A percentile compares a stretch with the other conserved stretches of the same genome.
phyloP scores from a whole-genome alignment of 2,329 filamentous ascomycete genomes.

The Penicillium sp. region DNA sequence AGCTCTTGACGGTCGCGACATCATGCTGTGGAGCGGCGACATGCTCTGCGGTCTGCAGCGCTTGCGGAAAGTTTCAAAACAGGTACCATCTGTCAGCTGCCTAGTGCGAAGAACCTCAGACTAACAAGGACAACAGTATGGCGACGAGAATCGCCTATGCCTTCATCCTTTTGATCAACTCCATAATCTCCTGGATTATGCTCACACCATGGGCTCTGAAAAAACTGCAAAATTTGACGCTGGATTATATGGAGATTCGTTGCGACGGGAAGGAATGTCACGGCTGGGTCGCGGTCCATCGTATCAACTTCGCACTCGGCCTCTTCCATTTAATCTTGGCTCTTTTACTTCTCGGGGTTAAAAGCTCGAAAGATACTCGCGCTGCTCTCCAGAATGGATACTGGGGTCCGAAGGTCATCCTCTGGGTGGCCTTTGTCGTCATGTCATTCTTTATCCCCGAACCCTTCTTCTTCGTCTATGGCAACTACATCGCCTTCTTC shows the following conservation, averaged over 20 bases:
- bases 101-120: slow-evolving; percentile 1
- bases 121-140: slow-evolving; percentile 53
- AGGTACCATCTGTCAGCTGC: slow-evolving; percentile 48
- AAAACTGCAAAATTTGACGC: slow-evolving; percentile 80
- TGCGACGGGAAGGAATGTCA: slow-evolving; percentile 86
- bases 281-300: slow-evolving; percentile 90
- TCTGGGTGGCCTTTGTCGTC: slow-evolving; percentile 78
- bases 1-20: slow-evolving; percentile 69
- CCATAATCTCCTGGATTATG: slow-evolving; percentile 96
- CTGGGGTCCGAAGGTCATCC: slow-evolving; percentile 91
- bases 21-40: slow-evolving; percentile 96
- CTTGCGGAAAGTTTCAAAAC: slow-evolving; percentile 94
- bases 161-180: slow-evolving; percentile 89
- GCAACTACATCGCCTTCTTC: slow-evolving; percentile 81
- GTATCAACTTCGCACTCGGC: slow-evolving; percentile 94
- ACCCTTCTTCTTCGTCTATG: slow-evolving; percentile 87
- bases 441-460: slow-evolving; percentile 94
- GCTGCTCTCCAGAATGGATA: slow-evolving; percentile 93
- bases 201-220: slow-evolving; percentile 97
- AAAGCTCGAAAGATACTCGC: slow-evolving; percentile 74
- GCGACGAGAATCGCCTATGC: slow-evolving; percentile 95
- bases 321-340: slow-evolving; percentile 86
- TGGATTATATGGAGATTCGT: slow-evolving; percentile 92
- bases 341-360: slow-evolving; percentile 74
- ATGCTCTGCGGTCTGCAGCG: slow-evolving; percentile 88